These are phyloP conservation scores for Kazachstania africana DNA, from an alignment of 805 yeast genomes.

Conservation along the genomic window DNA sequence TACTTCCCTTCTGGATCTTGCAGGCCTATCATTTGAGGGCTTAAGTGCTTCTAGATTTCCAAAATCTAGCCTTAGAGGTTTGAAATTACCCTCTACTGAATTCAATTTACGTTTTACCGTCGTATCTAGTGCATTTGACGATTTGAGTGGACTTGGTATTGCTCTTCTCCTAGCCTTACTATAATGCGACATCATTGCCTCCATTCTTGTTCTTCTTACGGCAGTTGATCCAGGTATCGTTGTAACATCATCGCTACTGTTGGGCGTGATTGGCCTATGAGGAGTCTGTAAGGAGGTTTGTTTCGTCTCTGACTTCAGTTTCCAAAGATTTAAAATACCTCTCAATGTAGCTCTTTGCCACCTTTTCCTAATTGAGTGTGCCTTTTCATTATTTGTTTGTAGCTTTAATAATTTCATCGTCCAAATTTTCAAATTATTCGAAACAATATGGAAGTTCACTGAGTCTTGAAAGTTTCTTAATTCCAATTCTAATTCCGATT, in stretches of 20 bases:
- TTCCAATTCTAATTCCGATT: no score
- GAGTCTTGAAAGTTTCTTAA: no score
- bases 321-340: slow-evolving; percentile 29
- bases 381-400: slow-evolving; percentile 26
- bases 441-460: no score
- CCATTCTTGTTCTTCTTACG: slow-evolving; percentile 26
- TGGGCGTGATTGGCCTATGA: no score
- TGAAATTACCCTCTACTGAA: background rate
- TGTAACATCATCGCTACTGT: background rate
- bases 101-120: slow-evolving; percentile 2
- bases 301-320: slow-evolving; percentile 7
- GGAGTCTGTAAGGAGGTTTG: slow-evolving; percentile 12
- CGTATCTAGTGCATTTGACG: slow-evolving; percentile 13
- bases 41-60: background rate
- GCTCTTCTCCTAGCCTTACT: slow-evolving; percentile 24
- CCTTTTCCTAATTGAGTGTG: slow-evolving; percentile 24
- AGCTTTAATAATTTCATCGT: slow-evolving; percentile 24
- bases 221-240: slow-evolving; percentile 30
- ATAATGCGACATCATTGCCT: slow-evolving; percentile 27
- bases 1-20: no score
- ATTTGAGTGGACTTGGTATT: slow-evolving; percentile 30
- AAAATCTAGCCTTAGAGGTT: background rate
- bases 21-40: no score
- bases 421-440: slow-evolving; percentile 25
- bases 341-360: slow-evolving; percentile 31